phyloP scores from a whole-genome alignment of 345 rosid species.

The Melaleuca alternifolia region DNA sequence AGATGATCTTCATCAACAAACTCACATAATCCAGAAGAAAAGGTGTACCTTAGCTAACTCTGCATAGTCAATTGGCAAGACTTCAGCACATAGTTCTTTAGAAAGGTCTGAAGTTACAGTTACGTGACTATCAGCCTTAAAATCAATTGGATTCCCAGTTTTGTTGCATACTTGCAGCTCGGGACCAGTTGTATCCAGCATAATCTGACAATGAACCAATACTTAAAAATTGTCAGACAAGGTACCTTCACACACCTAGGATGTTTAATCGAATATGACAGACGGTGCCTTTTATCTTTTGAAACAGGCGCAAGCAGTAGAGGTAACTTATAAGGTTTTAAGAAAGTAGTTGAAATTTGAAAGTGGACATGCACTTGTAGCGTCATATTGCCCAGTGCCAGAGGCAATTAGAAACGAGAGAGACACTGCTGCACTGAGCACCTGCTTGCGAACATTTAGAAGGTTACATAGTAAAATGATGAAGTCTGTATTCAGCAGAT shows the following conservation, averaged over 20 bases:
- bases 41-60: conserved; percentile 11
- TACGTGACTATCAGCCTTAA: conserved; percentile 11
- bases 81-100: conserved; percentile 8
- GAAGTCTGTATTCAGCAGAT: background rate
- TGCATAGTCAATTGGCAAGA: conserved; percentile 15
- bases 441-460: background rate
- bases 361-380: background rate
- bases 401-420: background rate
- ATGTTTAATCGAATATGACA: background rate
- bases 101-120: conserved; percentile 14
- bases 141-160: conserved; percentile 9
- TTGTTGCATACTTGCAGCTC: conserved; percentile 20
- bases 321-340: background rate
- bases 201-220: conserved; percentile 6
- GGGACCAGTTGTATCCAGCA: conserved; percentile 28
- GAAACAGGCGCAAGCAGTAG: background rate
- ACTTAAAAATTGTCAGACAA: background rate
- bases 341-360: background rate
- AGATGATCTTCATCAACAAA: background rate
- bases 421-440: background rate
- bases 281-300: background rate
- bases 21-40: background rate
- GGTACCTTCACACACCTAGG: background rate
- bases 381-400: background rate
- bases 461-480: background rate